phyloP scores from a whole-genome alignment of 1,284 basidiomycete genomes.

The Thelephora terrestris region DNA sequence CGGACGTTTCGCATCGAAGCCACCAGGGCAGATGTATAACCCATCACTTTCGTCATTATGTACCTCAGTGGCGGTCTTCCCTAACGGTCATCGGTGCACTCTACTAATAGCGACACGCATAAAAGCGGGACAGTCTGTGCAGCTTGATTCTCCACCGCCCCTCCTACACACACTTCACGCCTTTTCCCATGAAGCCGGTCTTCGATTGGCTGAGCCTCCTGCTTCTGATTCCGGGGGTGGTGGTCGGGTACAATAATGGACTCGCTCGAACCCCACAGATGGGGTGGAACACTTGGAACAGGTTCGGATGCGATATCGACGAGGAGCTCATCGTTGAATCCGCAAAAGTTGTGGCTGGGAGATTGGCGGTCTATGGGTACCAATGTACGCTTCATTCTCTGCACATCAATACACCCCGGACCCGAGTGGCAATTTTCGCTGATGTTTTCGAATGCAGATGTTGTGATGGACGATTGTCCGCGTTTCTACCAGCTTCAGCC shows the following conservation, averaged over 20 bases:
- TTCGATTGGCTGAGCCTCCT: too few relatives aligned
- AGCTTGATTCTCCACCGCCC: too few relatives aligned
- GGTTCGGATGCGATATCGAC: slow-evolving; percentile 25
- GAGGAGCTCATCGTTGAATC: slow-evolving; percentile 24
- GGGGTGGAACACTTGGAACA: slow-evolving; percentile 32
- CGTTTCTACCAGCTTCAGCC: background rate
- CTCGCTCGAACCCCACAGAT: slow-evolving; percentile 29
- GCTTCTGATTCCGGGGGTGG: slow-evolving; percentile 7
- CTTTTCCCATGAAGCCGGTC: too few relatives aligned
- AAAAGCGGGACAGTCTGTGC: too few relatives aligned
- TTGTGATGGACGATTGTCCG: slow-evolving; percentile 27
- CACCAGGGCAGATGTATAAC: too few relatives aligned
- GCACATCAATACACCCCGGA: background rate
- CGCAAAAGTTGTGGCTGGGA: slow-evolving; percentile 21
- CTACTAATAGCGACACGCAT: too few relatives aligned
- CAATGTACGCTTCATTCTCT: slow-evolving; percentile 18
- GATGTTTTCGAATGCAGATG: slow-evolving; percentile 14
- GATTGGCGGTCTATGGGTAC: slow-evolving; percentile 21
- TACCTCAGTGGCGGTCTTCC: too few relatives aligned
- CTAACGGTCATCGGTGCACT: too few relatives aligned
- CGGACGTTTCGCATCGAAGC: too few relatives aligned
- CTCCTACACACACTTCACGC: too few relatives aligned
- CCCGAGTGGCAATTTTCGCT: background rate
- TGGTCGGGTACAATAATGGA: slow-evolving; percentile 22
- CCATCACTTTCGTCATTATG: too few relatives aligned